Evolutionary conservation across 176 grass and related monocot genomes (phyloP).

Genomic region (Aegilops umbellulata): DNA sequence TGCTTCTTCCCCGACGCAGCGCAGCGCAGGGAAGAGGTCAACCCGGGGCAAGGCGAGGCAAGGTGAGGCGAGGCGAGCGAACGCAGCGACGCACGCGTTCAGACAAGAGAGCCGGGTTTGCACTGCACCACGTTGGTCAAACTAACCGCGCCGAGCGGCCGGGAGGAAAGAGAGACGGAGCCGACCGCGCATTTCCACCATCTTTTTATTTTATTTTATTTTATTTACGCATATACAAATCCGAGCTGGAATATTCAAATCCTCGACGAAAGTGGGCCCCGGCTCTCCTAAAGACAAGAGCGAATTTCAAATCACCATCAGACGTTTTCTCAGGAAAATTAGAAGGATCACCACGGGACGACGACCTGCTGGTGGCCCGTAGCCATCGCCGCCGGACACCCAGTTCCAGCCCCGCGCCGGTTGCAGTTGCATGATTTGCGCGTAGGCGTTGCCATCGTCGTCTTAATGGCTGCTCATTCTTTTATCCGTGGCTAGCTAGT

Average conservation of each 20-base stretch:
- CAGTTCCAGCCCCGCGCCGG: background rate
- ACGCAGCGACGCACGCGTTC: background rate
- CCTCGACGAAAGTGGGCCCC: background rate
- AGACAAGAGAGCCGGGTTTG: background rate
- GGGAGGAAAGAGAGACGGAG: background rate
- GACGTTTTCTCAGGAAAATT: too few species aligned
- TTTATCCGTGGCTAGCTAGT: background rate
- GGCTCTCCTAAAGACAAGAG: background rate
- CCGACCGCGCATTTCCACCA: background rate
- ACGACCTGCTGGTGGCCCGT: background rate
- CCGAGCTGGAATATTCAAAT: background rate
- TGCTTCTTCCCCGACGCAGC: background rate
- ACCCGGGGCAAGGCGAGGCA: background rate
- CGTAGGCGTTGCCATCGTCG: background rate
- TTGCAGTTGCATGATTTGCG: background rate
- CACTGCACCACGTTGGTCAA: constrained; percentile 1
- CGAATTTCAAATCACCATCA: background rate
- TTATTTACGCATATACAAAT: too few species aligned
- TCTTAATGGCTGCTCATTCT: background rate
- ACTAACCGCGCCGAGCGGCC: background rate
- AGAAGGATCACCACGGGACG: too few species aligned
- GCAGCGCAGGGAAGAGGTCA: constrained; percentile 28
- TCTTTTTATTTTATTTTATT: background rate
- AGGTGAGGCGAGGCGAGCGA: too few species aligned
- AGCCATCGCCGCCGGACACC: constrained; percentile 8